phyloP scores from a whole-genome alignment of 495 filamentous ascomycete species.

The Rostrohypoxylon terebratum region DNA sequence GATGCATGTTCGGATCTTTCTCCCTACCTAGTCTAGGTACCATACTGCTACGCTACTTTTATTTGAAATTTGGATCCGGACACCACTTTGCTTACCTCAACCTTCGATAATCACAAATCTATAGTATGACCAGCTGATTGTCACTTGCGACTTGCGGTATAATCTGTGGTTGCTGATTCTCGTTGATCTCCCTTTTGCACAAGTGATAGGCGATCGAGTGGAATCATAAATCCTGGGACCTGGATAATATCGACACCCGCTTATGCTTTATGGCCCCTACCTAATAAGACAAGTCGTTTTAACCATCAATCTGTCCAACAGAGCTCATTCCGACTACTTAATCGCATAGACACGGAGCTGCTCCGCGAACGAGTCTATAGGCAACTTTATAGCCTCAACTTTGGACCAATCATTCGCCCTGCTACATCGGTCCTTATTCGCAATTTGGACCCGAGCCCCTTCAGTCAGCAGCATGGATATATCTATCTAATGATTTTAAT shows the following conservation, averaged over 20 bases:
- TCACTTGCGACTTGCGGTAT: constrained; percentile 6
- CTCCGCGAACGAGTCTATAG: constrained; percentile 41
- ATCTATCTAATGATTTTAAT: constrained; percentile 7
- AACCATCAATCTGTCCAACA: constrained; percentile 33
- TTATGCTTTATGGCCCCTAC: neutral
- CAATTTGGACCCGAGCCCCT: constrained; percentile 44
- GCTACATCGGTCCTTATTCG: constrained; percentile 46
- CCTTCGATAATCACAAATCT: constrained; percentile 33
- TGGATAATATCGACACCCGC: constrained; percentile 21
- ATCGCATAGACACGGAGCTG: constrained; percentile 39
- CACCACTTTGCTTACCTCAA: constrained; percentile 33
- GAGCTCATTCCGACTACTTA: constrained; percentile 35
- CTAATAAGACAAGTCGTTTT: constrained; percentile 38
- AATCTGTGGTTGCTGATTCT: constrained; percentile 1
- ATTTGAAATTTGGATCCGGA: constrained; percentile 40
- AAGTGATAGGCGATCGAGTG: constrained; percentile 13
- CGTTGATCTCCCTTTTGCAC: neutral
- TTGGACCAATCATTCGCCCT: constrained; percentile 33
- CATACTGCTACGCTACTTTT: constrained; percentile 32
- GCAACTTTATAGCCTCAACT: constrained; percentile 43
- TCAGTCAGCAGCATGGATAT: constrained; percentile 46
- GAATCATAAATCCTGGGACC: neutral
- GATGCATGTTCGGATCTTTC: constrained; percentile 40
- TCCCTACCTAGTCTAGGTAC: constrained; percentile 33
- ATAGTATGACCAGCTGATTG: constrained; percentile 11